These are phyloP conservation scores for Neonectria punicea DNA, from an alignment of 2,329 filamentous ascomycete genomes.

Conservation along the genomic window DNA sequence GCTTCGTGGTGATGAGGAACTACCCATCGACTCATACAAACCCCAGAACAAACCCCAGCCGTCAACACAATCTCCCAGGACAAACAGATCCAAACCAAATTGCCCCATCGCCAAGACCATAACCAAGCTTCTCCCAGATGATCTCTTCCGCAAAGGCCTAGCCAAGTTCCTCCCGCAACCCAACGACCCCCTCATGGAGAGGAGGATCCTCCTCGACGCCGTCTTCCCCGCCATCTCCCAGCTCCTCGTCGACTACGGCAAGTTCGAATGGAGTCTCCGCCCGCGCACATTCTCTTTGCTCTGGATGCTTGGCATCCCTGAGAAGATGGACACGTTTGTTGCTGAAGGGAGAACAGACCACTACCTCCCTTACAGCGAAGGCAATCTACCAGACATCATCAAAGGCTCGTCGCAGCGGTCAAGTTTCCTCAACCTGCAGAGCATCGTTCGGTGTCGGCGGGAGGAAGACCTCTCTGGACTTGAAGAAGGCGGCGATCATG, in stretches of 20 bases:
- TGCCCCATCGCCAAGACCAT: no score
- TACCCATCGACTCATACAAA: no score
- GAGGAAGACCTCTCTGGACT: neutral
- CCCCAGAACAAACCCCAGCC: no score
- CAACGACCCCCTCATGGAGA: no score
- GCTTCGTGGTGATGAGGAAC: no score
- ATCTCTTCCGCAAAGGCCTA: no score
- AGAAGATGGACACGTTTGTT: neutral
- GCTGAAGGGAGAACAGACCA: neutral
- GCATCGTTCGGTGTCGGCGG: neutral
- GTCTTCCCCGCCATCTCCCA: neutral
- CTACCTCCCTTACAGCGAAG: neutral
- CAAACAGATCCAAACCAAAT: no score
- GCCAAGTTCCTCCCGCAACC: no score
- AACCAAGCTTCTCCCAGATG: no score
- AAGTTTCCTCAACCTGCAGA: constrained; percentile 5
- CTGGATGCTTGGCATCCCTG: constrained; percentile 1
- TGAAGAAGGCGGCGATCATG: neutral
- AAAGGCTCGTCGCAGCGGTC: neutral
- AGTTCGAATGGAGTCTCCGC: constrained; percentile 7
- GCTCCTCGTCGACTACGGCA: neutral
- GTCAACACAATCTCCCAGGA: no score
- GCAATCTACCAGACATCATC: constrained; percentile 4
- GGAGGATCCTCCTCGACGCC: no score
- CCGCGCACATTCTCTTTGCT: constrained; percentile 3